A percentile compares a stretch with the other conserved stretches of the same genome.
phyloP scores from a whole-genome alignment of 495 filamentous ascomycete species.

The Neurospora africana region DNA sequence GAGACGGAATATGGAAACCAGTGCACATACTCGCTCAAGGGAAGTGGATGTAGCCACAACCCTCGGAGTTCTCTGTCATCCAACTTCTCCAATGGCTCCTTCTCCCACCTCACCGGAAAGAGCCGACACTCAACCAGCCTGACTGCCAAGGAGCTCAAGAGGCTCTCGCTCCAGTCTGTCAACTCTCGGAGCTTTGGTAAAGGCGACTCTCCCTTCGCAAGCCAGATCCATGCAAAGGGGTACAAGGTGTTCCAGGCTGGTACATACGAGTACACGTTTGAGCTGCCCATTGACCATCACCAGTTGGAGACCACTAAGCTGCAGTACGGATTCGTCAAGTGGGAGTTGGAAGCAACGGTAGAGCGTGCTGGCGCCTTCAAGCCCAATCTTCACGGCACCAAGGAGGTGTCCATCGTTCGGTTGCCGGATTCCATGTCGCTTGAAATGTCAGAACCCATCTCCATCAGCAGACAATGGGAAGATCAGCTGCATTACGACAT shows the following conservation, averaged over 20 bases:
- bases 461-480: slow-evolving; percentile 94
- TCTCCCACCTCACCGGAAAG: slow-evolving; percentile 12
- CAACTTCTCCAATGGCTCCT: slow-evolving; percentile 22
- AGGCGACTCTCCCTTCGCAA: slow-evolving; percentile 52
- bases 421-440: slow-evolving; percentile 85
- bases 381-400: slow-evolving; percentile 71
- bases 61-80: slow-evolving; percentile 33
- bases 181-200: slow-evolving; percentile 83
- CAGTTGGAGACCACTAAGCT: slow-evolving; percentile 87
- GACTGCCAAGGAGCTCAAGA: slow-evolving; percentile 39
- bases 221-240: slow-evolving; percentile 68
- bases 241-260: slow-evolving; percentile 85
- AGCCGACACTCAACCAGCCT: slow-evolving; percentile 23
- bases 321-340: slow-evolving; percentile 78
- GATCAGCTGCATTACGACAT: slow-evolving; percentile 98
- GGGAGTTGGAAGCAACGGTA: slow-evolving; percentile 78
- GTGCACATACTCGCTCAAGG: slow-evolving; percentile 36
- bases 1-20: slow-evolving; percentile 51
- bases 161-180: slow-evolving; percentile 67
- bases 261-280: slow-evolving; percentile 89
- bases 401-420: slow-evolving; percentile 79
- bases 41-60: slow-evolving; percentile 6
- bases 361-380: slow-evolving; percentile 90
- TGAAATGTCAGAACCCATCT: slow-evolving; percentile 91
- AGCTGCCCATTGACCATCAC: slow-evolving; percentile 85